These are phyloP conservation scores for Teunomyces funiuensis DNA, from an alignment of 805 yeast genomes.

Conservation along the genomic window DNA sequence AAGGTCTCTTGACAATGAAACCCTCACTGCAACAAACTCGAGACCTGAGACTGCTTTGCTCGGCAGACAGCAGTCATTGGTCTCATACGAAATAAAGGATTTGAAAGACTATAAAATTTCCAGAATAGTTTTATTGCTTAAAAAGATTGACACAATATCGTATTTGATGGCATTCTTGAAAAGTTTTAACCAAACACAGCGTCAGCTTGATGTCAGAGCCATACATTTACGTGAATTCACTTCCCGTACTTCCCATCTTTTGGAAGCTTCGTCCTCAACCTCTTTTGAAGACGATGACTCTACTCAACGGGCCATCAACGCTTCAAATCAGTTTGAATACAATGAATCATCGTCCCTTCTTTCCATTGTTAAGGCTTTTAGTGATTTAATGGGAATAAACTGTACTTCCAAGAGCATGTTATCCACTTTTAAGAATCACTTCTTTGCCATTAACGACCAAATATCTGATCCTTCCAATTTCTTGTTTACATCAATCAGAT, in stretches of 20 bases:
- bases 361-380: constrained; percentile 34
- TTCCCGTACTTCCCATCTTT: constrained; percentile 66
- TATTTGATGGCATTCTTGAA: constrained; percentile 34
- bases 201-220: constrained; percentile 41
- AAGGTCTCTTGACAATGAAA: constrained; percentile 7
- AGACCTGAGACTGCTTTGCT: background rate
- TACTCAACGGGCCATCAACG: constrained; percentile 7
- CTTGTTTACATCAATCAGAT: constrained; percentile 23
- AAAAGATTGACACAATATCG: constrained; percentile 33
- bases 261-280: constrained; percentile 53
- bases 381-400: constrained; percentile 29
- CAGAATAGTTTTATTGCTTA: constrained; percentile 27
- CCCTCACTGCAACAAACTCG: constrained; percentile 2
- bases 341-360: constrained; percentile 33
- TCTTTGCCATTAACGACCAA: constrained; percentile 33
- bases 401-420: constrained; percentile 30
- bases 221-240: constrained; percentile 59
- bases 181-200: constrained; percentile 19
- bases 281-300: constrained; percentile 21
- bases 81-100: constrained; percentile 12
- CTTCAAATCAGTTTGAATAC: constrained; percentile 23
- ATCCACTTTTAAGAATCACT: constrained; percentile 30
- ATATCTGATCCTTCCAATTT: constrained; percentile 25
- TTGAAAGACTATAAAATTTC: constrained; percentile 23
- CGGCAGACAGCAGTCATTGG: constrained; percentile 6